phyloP scores from a whole-genome alignment of 495 filamentous ascomycete species.

The Xylaria curta region DNA sequence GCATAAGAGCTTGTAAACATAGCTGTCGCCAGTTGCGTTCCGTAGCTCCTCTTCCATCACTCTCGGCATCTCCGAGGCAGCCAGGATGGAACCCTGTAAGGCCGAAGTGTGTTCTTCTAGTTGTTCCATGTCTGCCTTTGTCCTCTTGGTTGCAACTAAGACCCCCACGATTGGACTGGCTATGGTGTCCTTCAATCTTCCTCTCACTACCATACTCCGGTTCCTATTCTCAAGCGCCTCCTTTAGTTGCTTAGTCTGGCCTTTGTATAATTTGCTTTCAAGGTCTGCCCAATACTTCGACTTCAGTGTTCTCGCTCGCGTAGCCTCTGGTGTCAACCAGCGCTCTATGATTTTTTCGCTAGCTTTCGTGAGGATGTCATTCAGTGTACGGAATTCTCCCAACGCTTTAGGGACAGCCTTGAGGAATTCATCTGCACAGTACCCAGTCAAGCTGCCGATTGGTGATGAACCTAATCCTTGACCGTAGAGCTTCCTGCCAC shows the following conservation, averaged over 20 bases:
- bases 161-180: constrained; percentile 1
- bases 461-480: background rate
- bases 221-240: background rate
- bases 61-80: background rate
- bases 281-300: background rate
- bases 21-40: background rate
- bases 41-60: background rate
- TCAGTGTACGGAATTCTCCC: background rate
- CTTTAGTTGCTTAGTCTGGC: background rate
- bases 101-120: background rate
- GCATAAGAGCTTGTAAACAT: background rate
- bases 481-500: background rate
- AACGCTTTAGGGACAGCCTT: background rate
- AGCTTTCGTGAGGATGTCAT: background rate
- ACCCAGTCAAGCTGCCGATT: background rate
- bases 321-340: background rate
- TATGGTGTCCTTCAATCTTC: background rate
- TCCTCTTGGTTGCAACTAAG: background rate
- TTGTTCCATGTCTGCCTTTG: background rate
- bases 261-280: background rate
- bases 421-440: background rate
- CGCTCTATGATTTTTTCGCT: background rate
- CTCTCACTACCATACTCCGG: background rate
- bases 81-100: background rate
- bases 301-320: background rate